phyloP scores from a whole-genome alignment of 805 yeast species.

The Cyberlindnera petersonii region DNA sequence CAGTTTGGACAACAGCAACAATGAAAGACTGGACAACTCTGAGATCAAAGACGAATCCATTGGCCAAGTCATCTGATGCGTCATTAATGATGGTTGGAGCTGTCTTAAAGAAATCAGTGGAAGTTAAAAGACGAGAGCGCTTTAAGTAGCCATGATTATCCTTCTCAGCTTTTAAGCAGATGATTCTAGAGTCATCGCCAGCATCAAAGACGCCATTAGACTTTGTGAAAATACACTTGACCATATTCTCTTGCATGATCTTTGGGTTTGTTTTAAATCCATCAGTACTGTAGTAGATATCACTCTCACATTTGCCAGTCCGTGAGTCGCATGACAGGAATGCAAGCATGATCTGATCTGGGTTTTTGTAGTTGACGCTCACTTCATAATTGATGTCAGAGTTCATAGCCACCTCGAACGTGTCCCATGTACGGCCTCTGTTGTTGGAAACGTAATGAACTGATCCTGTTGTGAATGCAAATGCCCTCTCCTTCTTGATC shows the following conservation, averaged over 20 bases:
- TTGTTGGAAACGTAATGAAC: conserved; percentile 38
- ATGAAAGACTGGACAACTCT: conserved; percentile 33
- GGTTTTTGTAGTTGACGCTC: conserved; percentile 37
- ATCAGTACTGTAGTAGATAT: conserved; percentile 41
- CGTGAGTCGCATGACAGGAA: conserved; percentile 23
- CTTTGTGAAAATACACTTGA: conserved; percentile 32
- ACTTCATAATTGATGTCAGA: conserved; percentile 25
- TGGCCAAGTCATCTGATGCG: conserved; percentile 28
- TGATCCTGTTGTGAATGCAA: conserved; percentile 32
- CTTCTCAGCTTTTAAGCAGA: conserved; percentile 42
- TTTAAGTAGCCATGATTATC: conserved; percentile 32
- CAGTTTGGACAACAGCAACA: conserved; percentile 29
- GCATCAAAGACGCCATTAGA: conserved; percentile 24
- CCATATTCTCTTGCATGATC: conserved; percentile 20
- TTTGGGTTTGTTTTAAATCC: conserved; percentile 37
- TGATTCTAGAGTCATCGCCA: conserved; percentile 31
- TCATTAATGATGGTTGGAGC: conserved; percentile 28
- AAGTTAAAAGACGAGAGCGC: conserved; percentile 30
- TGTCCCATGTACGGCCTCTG: conserved; percentile 39
- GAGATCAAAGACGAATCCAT: conserved; percentile 30
- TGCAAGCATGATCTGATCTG: conserved; percentile 36
- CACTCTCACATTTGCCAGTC: conserved; percentile 30
- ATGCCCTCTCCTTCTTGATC: conserved; percentile 36
- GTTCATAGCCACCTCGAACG: conserved; percentile 29
- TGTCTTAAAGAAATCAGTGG: conserved; percentile 44